Conservation (phyloP, 345 rosid genomes). For the Boechera stricta region DNA sequence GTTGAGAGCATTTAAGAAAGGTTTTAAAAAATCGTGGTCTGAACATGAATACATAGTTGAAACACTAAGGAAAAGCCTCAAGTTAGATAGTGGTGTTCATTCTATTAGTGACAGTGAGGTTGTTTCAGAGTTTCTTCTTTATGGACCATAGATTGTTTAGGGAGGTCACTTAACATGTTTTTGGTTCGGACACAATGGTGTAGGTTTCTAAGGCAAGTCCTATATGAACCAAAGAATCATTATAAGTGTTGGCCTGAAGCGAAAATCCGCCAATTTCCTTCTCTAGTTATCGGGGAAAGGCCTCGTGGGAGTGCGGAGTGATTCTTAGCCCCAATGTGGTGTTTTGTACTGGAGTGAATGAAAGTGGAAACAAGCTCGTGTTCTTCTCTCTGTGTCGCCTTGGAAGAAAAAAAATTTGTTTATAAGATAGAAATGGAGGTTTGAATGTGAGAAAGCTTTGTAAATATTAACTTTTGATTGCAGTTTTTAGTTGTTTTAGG, state of each 20-base stretch:
- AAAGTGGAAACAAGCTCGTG: conserved; percentile 17
- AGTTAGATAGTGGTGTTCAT: neutral
- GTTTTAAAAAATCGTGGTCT: neutral
- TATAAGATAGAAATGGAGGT: conserved; percentile 36
- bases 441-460: conserved; percentile 33
- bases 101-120: neutral
- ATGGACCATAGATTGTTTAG: neutral
- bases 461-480: conserved; percentile 33
- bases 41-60: conserved; percentile 7
- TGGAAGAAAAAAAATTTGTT: conserved; percentile 36
- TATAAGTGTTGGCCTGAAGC: conserved; percentile 9
- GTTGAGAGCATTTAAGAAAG: conserved; percentile 17
- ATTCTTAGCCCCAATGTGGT: neutral
- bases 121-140: neutral
- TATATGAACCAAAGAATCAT: conserved; percentile 30
- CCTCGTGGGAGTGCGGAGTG: conserved; percentile 13
- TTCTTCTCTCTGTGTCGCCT: conserved; percentile 20
- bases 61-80: neutral
- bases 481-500: conserved; percentile 5
- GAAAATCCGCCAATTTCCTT: neutral
- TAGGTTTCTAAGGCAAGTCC: conserved; percentile 50
- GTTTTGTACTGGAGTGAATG: conserved; percentile 28
- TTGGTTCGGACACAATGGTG: conserved; percentile 20
- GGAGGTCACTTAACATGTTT: conserved; percentile 4
- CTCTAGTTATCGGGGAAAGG: conserved; percentile 2